Base-by-base conservation (phyloP, 352 stramenopile species). In the Thraustotheca clavata region DNA sequence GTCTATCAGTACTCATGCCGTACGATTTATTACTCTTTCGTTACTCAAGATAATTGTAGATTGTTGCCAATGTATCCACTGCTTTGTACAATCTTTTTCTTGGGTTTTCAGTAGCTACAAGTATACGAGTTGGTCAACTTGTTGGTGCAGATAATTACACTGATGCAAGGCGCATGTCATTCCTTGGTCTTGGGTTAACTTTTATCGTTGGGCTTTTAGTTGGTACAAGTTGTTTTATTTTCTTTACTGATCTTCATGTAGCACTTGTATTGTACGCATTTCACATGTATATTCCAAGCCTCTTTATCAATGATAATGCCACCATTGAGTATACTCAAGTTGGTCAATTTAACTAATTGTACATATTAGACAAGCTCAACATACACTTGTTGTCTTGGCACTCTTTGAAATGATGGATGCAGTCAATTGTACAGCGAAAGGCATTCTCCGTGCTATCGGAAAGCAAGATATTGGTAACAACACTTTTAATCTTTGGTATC, bases 231-330 rank as follows among this genome's bases (percentile, higher is more conserved):
- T 18, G 7, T 3, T 14, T 31, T 31, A 6, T 7, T 14, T 24
- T 52, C 18, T 52, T 2, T 31, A 52, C 43, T 14, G 43, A 3
- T 18, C n/a, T 14, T 24, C 43, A 11, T 2, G 43, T 52, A 5
- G 54, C 67, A 5, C 41, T 74, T 11, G 54, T 16, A 18, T 36
- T 52, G 31, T 20, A 49, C 29, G 9, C 67, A 33, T 71, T 71
- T 14, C 74, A 77, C 47, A 70, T 75, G 40, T 69, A 73, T 18
- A 71, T 92, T 27, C 80, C 77, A 8, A 52, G 67, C 39, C 71
- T 86, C 16, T 86, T 92, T 43, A 88, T 92, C 72, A 88, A 86
- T 54, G 79, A 92, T 59, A 38, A 71, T 1, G 67, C 73, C 18
- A 79, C 76, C 0, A 73, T 83, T 5, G 67, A 59, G 31, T 49